These are phyloP conservation scores for Pythium volutum DNA, from an alignment of 352 stramenopile species.

Conservation along the genomic window DNA sequence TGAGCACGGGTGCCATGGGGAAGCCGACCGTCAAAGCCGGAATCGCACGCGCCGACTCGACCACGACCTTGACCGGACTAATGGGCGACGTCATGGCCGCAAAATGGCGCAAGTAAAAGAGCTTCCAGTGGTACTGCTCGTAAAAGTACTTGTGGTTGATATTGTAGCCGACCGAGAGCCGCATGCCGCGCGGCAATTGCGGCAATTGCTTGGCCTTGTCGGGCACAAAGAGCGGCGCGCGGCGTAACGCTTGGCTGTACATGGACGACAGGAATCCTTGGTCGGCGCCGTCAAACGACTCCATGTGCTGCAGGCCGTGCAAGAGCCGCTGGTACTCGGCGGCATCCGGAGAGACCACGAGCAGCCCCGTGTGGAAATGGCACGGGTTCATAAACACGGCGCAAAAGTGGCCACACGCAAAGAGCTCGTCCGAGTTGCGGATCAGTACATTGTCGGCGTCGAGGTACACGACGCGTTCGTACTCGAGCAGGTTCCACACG, in stretches of 20 bases:
- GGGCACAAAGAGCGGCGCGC: conserved; percentile 64
- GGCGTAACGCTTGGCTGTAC: conserved; percentile 78
- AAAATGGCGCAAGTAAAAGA: conserved; percentile 84
- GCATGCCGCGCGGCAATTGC: conserved; percentile 58
- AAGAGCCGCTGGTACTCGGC: conserved; percentile 73
- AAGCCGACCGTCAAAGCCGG: conserved; percentile 82
- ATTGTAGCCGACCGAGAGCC: conserved; percentile 85
- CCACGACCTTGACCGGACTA: conserved; percentile 80
- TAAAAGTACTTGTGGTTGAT: conserved; percentile 92
- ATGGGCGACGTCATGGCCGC: conserved; percentile 86
- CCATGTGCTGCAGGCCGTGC: conserved; percentile 47
- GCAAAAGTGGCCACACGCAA: conserved; percentile 83
- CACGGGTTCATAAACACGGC: conserved; percentile 91
- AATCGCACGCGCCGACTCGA: conserved; percentile 74
- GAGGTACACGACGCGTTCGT: conserved; percentile 89
- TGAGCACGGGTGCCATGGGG: conserved; percentile 83
- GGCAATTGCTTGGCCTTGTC: conserved; percentile 40
- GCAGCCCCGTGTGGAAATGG: conserved; percentile 86
- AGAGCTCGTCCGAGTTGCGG: conserved; percentile 87
- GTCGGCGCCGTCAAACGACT: conserved; percentile 80
- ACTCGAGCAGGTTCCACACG: conserved; percentile 90
- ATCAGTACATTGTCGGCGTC: conserved; percentile 90
- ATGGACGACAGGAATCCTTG: conserved; percentile 86
- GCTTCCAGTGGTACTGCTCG: conserved; percentile 87
- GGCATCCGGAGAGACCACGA: conserved; percentile 78